Base-by-base conservation (phyloP, 345 rosid genomes). In the Eucalyptus caleyi region DNA sequence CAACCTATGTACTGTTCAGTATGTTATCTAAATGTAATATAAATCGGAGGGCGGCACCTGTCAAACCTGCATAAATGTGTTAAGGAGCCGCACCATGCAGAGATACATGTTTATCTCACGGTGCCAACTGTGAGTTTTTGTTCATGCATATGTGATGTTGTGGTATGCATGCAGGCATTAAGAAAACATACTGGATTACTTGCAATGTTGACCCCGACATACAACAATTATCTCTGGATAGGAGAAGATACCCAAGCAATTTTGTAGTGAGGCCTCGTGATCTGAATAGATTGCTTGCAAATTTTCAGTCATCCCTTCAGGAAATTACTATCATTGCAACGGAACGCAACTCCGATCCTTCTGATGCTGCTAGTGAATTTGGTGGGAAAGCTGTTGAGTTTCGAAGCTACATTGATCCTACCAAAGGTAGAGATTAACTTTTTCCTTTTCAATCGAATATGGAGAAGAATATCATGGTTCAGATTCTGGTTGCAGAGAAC, bases 381-480 rank as follows among this genome's bases (percentile, higher is more conserved):
- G 99, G 98, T 87, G 98, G 99, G 83, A 96, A 98, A 92, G 95
- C 99, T 91, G 99, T 96, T 91, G 99, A 98, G 90, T 95, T 97
- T 82, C 94, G 97, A 90, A 96, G 99, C 93, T 97, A 97, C 86
- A 93, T 96, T 88, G 99, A 98, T 92, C 99, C 97, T 13, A 94
- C 95, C 50, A 97, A 96, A 96, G 98, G 99, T 95, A 80, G 87
- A 88, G 45, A 65, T 82, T 89, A 77, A 16, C 49, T 92, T 45
- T 37, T 59, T 86, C 67, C 23, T 90, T 86, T 6, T 81, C 67
- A 49, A 32, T 53, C 7, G 59, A 2, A 3, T 67, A 67, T 67
- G 11, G 21, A 0, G 87, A 86, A 72, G 86, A 89, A 85, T 62
- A 87, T 93, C 86, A 91, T 72, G 86, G 32, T 91, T 91, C 65